Conservation (phyloP, 371 early-diverging fungal species). For the Apophysomyces trapeziformis region DNA sequence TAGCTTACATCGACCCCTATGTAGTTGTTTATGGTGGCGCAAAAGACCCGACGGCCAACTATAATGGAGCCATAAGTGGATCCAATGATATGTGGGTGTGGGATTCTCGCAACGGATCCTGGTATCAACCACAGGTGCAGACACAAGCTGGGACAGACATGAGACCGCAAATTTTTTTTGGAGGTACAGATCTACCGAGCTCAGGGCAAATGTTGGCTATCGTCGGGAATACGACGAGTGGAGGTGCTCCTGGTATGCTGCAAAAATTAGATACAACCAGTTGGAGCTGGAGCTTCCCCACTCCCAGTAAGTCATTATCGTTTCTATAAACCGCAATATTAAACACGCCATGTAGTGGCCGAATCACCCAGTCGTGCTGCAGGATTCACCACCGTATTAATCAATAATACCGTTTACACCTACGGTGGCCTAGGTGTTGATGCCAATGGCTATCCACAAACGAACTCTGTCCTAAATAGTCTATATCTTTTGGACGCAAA, state of each 20-base stretch:
- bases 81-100: conserved; percentile 46
- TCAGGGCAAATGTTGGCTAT: conserved; percentile 43
- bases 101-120: conserved; percentile 48
- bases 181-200: conserved; percentile 37
- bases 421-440: conserved; percentile 50
- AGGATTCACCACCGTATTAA: conserved; percentile 33
- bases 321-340: background rate
- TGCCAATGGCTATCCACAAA: conserved; percentile 31
- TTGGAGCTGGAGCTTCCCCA: conserved; percentile 54
- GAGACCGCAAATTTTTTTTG: conserved; percentile 42
- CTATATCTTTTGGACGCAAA: conserved; percentile 41
- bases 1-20: conserved; percentile 35
- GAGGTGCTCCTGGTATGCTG: conserved; percentile 32
- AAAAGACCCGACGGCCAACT: conserved; percentile 28
- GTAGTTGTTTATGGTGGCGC: conserved; percentile 51
- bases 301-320: conserved; percentile 34
- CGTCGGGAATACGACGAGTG: conserved; percentile 43
- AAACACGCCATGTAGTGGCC: background rate
- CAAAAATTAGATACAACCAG: conserved; percentile 50
- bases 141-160: conserved; percentile 26
- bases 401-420: conserved; percentile 48
- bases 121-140: conserved; percentile 42
- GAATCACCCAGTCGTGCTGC: conserved; percentile 23
- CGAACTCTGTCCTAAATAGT: conserved; percentile 43
- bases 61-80: conserved; percentile 22